Evolutionary conservation across 2,329 filamentous ascomycete species (phyloP), one percentile per base, ranked within the genome.

Genomic region (Triangularia setosa): DNA sequence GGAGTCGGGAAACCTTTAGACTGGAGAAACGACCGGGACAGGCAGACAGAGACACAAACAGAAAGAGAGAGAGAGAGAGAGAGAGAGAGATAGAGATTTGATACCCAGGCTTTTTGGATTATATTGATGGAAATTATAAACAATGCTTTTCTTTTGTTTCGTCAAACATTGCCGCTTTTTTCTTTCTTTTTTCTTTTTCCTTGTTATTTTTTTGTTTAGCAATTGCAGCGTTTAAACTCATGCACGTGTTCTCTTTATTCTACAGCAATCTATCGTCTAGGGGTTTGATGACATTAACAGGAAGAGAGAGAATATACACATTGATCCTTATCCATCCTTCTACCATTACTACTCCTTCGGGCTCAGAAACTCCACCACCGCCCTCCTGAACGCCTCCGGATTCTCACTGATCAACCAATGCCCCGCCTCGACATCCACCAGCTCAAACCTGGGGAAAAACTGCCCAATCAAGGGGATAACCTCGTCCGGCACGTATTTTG

Each of bases 321-420:
- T 40, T 14, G 23, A 16, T n/a, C 8, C 28, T 27, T 28, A 35
- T 28, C 56, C 14, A 2, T n/a, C 12, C n/a, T 6, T 60, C 59
- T 69, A n/a, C n/a, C n/a, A n/a, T n/a, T n/a, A n/a, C n/a, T n/a
- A 75, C 0, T 77, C 75, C 64, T 73, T 72, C 0, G 74, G 73
- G 3, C 71, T 67, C 5, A 78, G 68, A 63, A 78, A 78, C 25
- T 64, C 70, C 7, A 78, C 64, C 3, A 77, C 76, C 57, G 75
- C 88, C 81, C 84, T 79, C 73, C 88, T 86, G 69, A 96, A 96
- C 9, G 82, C 87, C 73, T 92, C 87, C 0, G 92, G 92, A 71
- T 92, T 89, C 80, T 96, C 92, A n/a, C 90, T 92, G 67, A 94
- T 93, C 4, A 96, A 80, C 92, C 92, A 96, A 75, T 96, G 92